Evolutionary conservation across 2,329 filamentous ascomycete genomes (phyloP).

Genomic region (Clathrospora elynae): DNA sequence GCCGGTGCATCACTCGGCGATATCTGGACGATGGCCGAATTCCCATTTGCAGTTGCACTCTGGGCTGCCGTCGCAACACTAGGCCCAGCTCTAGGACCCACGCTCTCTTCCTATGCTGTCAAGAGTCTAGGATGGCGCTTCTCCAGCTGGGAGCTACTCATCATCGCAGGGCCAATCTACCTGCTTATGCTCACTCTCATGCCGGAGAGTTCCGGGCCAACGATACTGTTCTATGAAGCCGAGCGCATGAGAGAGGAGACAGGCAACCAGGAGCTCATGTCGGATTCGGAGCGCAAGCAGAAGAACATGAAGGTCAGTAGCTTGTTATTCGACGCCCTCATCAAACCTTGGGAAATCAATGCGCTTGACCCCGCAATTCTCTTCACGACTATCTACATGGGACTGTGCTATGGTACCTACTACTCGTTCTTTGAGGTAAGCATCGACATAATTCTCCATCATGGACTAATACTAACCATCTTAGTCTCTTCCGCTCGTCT

Average conservation of each 20-base stretch:
- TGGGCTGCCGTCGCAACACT: slow-evolving; percentile 50
- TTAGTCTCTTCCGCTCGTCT: slow-evolving; percentile 63
- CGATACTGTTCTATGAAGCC: slow-evolving; percentile 63
- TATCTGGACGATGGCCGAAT: slow-evolving; percentile 47
- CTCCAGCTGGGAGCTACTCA: slow-evolving; percentile 84
- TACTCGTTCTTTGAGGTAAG: slow-evolving; percentile 73
- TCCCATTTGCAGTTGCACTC: slow-evolving; percentile 50
- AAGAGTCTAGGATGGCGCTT: slow-evolving; percentile 76
- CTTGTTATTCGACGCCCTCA: slow-evolving; percentile 60
- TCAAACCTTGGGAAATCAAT: slow-evolving; percentile 80
- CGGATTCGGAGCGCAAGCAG: slow-evolving; percentile 76
- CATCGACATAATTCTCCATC: not conserved
- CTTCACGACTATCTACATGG: slow-evolving; percentile 82
- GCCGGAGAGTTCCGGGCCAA: slow-evolving; percentile 81
- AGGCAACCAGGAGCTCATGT: slow-evolving; percentile 69
- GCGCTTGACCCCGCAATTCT: slow-evolving; percentile 83
- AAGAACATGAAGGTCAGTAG: slow-evolving; percentile 40
- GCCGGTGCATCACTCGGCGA: slow-evolving; percentile 43
- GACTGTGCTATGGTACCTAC: slow-evolving; percentile 72
- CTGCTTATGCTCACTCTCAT: slow-evolving; percentile 78
- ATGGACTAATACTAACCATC: not conserved
- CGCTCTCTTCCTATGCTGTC: slow-evolving; percentile 75
- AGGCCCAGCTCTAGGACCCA: slow-evolving; percentile 66
- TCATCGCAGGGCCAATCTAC: slow-evolving; percentile 73
- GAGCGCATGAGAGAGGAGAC: slow-evolving; percentile 71